Conservation (phyloP, 140 eudicot genomes). For the Oenanthe javanica region DNA sequence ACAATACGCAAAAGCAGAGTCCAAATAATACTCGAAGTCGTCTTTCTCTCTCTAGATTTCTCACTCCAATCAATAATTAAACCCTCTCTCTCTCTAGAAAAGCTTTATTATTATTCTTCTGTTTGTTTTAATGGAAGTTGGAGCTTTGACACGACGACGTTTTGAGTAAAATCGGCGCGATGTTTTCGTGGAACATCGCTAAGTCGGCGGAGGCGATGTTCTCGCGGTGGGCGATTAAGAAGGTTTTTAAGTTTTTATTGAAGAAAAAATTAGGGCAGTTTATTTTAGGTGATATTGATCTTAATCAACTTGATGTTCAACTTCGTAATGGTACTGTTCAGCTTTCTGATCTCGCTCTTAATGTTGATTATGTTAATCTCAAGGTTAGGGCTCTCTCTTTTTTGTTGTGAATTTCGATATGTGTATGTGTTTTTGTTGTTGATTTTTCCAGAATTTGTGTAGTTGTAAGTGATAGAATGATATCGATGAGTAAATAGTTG, state of each 20-base stretch:
- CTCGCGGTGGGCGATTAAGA: conserved; percentile 75
- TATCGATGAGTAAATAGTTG: no score
- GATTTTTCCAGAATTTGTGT: background rate
- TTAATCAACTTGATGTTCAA: conserved; percentile 92
- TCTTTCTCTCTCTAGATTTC: background rate
- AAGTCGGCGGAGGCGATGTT: conserved; percentile 85
- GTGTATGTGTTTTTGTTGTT: background rate
- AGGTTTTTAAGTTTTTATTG: conserved; percentile 66
- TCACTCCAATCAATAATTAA: background rate
- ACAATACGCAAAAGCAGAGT: background rate
- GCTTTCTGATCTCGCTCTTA: conserved; percentile 80
- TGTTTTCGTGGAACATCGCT: conserved; percentile 71
- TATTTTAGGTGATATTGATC: conserved; percentile 85
- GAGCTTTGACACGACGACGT: background rate
- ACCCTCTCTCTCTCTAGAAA: background rate
- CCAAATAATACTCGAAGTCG: conserved; percentile 5
- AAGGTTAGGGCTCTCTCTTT: conserved; percentile 35
- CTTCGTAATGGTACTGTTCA: conserved; percentile 73
- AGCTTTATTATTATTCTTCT: background rate
- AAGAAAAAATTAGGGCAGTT: conserved; percentile 90
- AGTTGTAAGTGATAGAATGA: background rate
- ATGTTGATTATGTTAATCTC: conserved; percentile 69
- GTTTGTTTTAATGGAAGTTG: conserved; percentile 1
- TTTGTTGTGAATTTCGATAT: background rate
- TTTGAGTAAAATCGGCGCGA: background rate